Evolutionary conservation across 805 yeast genomes (phyloP), one percentile per base, ranked within the genome.

Genomic region (Metschnikowia gelsemii): DNA sequence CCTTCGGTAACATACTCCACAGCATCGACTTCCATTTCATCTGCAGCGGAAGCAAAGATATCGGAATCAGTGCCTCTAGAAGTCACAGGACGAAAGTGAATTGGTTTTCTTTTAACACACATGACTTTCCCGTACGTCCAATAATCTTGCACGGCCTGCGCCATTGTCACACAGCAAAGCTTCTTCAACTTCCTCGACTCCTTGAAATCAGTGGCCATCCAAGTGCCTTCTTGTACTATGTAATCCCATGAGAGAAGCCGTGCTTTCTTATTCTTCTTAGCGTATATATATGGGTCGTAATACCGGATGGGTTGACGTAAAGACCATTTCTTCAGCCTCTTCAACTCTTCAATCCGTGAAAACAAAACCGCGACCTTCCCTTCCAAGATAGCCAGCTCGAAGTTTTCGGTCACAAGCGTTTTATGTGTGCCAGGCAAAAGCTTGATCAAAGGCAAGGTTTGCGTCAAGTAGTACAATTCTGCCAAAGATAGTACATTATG

Each of bases 301-400:
- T 73, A 83, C 48, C 77, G 74, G 38, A 75, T 70, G 0, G 95
- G 96, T 59, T 93, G 99, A 39, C 95, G 73, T 39, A 93, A 68
- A 17, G 96, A 83, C 98, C 99, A 93, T 54, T 86, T 81, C 2
- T 87, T 85, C 43, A 84, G 83, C 34, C 95, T 72, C 59, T 88
- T 87, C 48, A 93, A 71, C 59, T 91, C 98, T 57, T 91, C 98
- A 34, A 93, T 90, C 46, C 98, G 73, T 2, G 95, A 84, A 54
- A 88, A 85, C 14, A 88, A 80, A 8, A 89, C 96, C 0, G 95
- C 87, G 2, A 91, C 81, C 58, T 90, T 85, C 3, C 96, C 96
- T 58, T 93, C 99, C 11, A 87, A 76, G 24, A 90, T 67, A 0
- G 96, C 87, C 54, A 84, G 78, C 56, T 88, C 95, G 63, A 79